Conservation (phyloP, 148 eudicot species). For the Chenopodium album region DNA sequence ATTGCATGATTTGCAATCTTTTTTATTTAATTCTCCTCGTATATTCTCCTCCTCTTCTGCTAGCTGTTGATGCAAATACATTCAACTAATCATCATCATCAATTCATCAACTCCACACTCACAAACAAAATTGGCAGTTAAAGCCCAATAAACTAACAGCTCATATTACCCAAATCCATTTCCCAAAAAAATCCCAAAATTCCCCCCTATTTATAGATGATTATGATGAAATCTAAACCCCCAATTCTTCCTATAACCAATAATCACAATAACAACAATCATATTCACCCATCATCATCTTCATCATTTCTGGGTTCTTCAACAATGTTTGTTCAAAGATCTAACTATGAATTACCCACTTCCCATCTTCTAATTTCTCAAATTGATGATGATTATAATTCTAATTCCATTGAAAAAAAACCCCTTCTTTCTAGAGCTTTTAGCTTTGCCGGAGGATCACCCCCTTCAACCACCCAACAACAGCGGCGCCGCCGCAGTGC, state of each 20-base stretch:
- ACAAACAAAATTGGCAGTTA: neutral
- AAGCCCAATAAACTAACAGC: neutral
- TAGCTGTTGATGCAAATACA: neutral
- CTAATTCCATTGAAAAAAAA: conserved; percentile 23
- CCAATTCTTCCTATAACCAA: conserved; percentile 34
- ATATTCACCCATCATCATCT: neutral
- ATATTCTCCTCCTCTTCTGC: neutral
- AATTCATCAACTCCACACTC: neutral
- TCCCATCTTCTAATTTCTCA: conserved; percentile 29
- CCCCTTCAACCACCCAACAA: conserved; percentile 16
- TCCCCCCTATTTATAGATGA: neutral
- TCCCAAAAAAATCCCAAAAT: neutral
- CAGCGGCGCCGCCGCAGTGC: conserved; percentile 43
- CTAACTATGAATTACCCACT: conserved; percentile 26
- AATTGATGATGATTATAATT: conserved; percentile 28
- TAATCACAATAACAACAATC: neutral
- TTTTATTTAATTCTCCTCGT: neutral
- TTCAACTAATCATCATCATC: neutral
- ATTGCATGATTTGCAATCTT: neutral
- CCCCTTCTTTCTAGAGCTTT: conserved; percentile 48
- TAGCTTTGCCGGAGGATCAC: conserved; percentile 29
- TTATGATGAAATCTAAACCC: conserved; percentile 23
- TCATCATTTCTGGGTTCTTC: conserved; percentile 21
- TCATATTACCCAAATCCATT: neutral
- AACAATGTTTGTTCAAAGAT: conserved; percentile 21